Percentiles rank a stretch among this genome's conserved stretches.
Evolutionary conservation across 2,329 filamentous ascomycete genomes (phyloP).

Genomic region (Arthrobotrys megalospora): DNA sequence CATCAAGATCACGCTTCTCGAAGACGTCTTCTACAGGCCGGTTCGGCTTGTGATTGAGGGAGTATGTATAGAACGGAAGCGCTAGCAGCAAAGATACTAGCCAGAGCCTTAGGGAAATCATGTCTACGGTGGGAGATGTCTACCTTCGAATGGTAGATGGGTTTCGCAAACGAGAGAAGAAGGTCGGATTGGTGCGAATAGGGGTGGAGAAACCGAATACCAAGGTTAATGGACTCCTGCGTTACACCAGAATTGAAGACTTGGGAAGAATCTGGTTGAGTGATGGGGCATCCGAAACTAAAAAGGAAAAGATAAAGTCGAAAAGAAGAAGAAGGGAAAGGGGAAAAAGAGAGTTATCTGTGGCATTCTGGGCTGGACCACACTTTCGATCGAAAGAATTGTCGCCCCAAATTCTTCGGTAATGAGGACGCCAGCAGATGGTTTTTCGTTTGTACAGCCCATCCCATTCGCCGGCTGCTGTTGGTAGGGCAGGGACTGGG

Average conservation of each 20-base stretch:
- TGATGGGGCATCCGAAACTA: conserved; percentile 3
- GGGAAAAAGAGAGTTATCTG: conserved; percentile 18
- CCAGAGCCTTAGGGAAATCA: conserved; percentile 55
- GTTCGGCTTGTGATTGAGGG: conserved; percentile 50
- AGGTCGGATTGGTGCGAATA: conserved; percentile 29
- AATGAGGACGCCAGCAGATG: conserved; percentile 39
- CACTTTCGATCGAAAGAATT: conserved; percentile 27
- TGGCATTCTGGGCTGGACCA: conserved; percentile 19
- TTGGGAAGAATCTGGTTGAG: conserved; percentile 26
- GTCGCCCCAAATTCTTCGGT: conserved; percentile 38
- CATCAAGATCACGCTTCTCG: conserved; percentile 47
- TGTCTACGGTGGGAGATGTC: conserved; percentile 37
- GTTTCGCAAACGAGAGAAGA: conserved; percentile 21
- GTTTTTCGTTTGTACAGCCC: conserved; percentile 23
- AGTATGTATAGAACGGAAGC: conserved; percentile 55
- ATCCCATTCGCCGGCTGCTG: conserved; percentile 42
- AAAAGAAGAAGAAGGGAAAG: conserved; percentile 18
- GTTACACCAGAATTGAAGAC: conserved; percentile 49
- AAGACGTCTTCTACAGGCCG: conserved; percentile 52
- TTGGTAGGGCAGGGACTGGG: conserved; percentile 46
- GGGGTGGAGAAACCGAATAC: conserved; percentile 16
- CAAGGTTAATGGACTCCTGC: conserved; percentile 28
- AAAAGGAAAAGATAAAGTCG: neutral
- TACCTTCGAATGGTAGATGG: conserved; percentile 39
- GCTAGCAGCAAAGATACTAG: conserved; percentile 49